Conservation (phyloP, 495 filamentous ascomycete genomes). For the Neurospora pannonica region DNA sequence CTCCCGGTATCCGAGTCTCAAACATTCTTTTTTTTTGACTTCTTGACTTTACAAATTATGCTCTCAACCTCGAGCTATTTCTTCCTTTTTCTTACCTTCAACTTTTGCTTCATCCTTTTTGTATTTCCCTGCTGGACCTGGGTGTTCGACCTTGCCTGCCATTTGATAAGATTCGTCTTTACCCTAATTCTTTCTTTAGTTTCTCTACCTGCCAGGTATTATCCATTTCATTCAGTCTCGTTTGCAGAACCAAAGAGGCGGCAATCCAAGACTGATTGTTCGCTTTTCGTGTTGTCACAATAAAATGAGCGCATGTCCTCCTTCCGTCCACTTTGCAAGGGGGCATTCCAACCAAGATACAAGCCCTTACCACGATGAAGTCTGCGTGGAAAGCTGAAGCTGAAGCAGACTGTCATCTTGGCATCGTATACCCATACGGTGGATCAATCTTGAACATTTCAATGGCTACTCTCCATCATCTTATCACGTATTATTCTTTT, state of each 20-base stretch:
- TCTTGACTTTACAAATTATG: background rate
- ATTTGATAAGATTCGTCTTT: background rate
- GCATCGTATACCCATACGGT: too few species aligned
- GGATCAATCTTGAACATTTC: too few species aligned
- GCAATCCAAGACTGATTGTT: background rate
- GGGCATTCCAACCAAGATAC: too few species aligned
- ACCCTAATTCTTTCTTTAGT: background rate
- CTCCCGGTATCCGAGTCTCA: background rate
- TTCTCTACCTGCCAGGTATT: background rate
- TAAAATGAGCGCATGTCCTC: background rate
- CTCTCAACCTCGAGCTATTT: background rate
- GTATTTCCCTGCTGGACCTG: background rate
- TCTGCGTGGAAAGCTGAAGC: too few species aligned
- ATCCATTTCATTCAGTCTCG: background rate
- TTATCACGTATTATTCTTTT: too few species aligned
- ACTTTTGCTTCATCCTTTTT: background rate
- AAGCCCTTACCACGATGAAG: too few species aligned
- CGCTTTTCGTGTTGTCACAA: background rate
- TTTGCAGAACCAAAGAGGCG: background rate
- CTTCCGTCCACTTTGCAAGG: background rate
- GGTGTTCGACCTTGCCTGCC: background rate
- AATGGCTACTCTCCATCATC: too few species aligned
- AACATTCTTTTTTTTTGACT: background rate
- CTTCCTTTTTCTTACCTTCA: background rate
- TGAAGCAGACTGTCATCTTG: too few species aligned